A percentile compares a stretch with the other conserved stretches of the same genome.
Evolutionary conservation across 345 rosid genomes (phyloP).

Genomic region (Raphanus raphanistrum): DNA sequence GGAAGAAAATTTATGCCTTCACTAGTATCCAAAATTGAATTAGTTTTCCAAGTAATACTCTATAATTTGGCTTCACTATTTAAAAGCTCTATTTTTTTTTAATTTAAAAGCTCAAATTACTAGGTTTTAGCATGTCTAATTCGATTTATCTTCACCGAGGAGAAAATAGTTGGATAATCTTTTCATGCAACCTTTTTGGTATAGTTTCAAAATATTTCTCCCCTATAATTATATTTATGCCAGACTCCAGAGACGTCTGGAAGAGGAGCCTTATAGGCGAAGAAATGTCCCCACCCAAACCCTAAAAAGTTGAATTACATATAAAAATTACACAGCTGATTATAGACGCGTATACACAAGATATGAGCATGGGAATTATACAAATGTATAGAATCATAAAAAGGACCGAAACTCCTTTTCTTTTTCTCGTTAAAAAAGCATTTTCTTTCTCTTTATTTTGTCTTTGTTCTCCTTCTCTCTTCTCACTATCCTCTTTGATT

Average conservation of each 20-base stretch:
- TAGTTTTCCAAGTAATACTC: not conserved
- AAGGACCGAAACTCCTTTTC: conserved; percentile 33
- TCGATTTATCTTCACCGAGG: not conserved
- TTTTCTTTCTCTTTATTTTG: conserved; percentile 26
- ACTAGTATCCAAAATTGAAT: not conserved
- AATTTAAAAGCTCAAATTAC: not conserved
- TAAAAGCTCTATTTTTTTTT: not conserved
- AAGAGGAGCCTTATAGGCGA: conserved; percentile 57
- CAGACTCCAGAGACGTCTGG: conserved; percentile 29
- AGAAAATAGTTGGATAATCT: not conserved
- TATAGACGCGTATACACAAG: conserved; percentile 43
- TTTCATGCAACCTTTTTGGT: not conserved
- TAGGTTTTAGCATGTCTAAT: not conserved
- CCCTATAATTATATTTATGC: conserved; percentile 16
- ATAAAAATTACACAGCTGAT: conserved; percentile 19
- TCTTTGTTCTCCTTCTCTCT: conserved; percentile 38
- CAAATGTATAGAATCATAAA: conserved; percentile 31
- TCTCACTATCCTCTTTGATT: conserved; percentile 38
- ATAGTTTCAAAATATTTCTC: not conserved
- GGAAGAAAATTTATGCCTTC: not conserved
- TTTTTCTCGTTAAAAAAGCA: conserved; percentile 28
- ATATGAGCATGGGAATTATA: conserved; percentile 33
- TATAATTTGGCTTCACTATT: not conserved
- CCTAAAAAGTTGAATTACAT: conserved; percentile 58
- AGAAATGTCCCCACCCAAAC: conserved; percentile 66